Conservation (phyloP, 1,284 basidiomycete species). For the Ganoderma leucocontextum region DNA sequence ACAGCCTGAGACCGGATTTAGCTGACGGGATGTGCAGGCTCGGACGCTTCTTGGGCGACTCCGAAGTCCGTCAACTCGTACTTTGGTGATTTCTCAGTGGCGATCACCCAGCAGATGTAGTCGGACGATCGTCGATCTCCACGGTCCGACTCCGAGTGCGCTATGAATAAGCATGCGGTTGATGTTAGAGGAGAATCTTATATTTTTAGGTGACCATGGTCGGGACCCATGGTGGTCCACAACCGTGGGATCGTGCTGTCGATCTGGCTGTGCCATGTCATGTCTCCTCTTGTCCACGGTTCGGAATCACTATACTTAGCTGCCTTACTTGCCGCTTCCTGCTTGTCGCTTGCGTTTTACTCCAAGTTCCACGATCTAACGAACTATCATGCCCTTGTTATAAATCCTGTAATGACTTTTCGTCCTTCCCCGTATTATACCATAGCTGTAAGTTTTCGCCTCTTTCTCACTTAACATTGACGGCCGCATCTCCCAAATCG, state of each 20-base stretch:
- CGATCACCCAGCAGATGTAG: slow-evolving; percentile 53
- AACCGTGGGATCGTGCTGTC: background rate
- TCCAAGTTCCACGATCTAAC: too few species aligned
- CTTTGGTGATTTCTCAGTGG: slow-evolving; percentile 72
- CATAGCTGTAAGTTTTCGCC: too few species aligned
- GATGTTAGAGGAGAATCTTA: background rate
- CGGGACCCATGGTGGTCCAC: background rate
- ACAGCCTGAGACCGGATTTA: too few species aligned
- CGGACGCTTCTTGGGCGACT: slow-evolving; percentile 56
- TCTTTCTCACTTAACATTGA: too few species aligned
- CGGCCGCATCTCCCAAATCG: too few species aligned
- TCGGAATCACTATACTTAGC: too few species aligned
- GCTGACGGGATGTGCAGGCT: slow-evolving; percentile 45
- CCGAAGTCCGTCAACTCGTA: slow-evolving; percentile 63
- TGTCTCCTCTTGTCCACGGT: too few species aligned
- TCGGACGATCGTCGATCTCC: too few species aligned
- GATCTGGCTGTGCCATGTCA: background rate
- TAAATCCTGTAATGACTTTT: too few species aligned
- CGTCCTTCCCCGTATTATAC: too few species aligned
- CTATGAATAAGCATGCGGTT: background rate
- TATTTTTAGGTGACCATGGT: background rate
- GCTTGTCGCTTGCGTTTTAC: too few species aligned
- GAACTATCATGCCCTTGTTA: too few species aligned
- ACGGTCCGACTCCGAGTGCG: background rate
- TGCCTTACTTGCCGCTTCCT: background rate